Evolutionary conservation across 371 early-diverging fungal genomes (phyloP).

Genomic region (Coemansia sp.): DNA sequence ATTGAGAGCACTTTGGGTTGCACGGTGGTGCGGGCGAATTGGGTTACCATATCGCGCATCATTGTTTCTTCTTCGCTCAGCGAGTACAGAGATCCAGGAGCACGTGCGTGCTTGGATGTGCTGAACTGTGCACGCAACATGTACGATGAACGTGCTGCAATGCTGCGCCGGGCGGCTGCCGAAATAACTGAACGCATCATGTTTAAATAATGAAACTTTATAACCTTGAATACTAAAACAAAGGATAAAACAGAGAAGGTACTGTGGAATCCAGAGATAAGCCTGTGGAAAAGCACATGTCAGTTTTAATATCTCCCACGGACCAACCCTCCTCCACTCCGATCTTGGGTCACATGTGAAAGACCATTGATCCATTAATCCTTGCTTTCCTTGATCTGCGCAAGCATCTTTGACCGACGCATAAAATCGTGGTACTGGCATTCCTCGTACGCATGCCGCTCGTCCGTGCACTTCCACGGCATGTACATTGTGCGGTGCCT

Average conservation of each 20-base stretch:
- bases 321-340: neutral
- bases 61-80: conserved; percentile 83
- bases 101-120: neutral
- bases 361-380: neutral
- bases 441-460: conserved; percentile 87
- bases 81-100: conserved; percentile 62
- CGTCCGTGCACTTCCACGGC: conserved; percentile 92
- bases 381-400: conserved; percentile 42
- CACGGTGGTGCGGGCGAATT: conserved; percentile 82
- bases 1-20: conserved; percentile 86
- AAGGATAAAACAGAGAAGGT: neutral
- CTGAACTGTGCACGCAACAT: neutral
- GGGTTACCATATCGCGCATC: conserved; percentile 77
- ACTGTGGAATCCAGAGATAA: neutral
- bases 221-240: neutral
- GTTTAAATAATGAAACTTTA: neutral
- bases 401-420: conserved; percentile 51
- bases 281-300: neutral
- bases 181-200: conserved; percentile 2
- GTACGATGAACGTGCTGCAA: neutral
- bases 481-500: conserved; percentile 79
- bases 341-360: neutral
- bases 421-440: conserved; percentile 90
- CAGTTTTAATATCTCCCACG: conserved; percentile 6
- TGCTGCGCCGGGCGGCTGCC: neutral